Evolutionary conservation across 2,329 filamentous ascomycete species (phyloP).

Genomic region (Aspergillus niger): DNA sequence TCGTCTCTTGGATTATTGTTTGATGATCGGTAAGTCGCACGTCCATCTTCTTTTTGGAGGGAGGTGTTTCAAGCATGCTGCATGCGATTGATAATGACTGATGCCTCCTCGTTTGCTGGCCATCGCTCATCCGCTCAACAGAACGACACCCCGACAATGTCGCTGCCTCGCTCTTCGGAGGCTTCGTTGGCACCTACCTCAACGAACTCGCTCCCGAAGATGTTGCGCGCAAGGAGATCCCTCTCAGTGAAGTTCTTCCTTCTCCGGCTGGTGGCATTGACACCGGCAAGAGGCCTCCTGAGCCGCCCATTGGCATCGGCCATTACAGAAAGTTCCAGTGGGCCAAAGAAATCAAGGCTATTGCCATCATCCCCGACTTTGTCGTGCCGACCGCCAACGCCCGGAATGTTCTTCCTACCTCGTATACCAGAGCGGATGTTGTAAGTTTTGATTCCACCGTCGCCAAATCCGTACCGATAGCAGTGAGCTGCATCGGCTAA

Average conservation of each 20-base stretch:
- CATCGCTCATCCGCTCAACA: constrained; percentile 24
- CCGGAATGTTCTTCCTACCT: constrained; percentile 76
- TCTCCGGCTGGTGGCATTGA: constrained; percentile 87
- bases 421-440: constrained; percentile 79
- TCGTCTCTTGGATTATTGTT: constrained; percentile 87
- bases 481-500: not conserved
- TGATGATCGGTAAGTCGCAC: constrained; percentile 80
- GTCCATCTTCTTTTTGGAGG: not conserved
- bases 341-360: constrained; percentile 92
- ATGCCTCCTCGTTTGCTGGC: not conserved
- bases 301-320: constrained; percentile 88
- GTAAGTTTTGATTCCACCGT: constrained; percentile 54
- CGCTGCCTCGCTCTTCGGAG: constrained; percentile 90
- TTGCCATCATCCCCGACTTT: constrained; percentile 94
- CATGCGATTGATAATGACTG: constrained; percentile 4
- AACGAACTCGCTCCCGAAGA: constrained; percentile 90
- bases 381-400: constrained; percentile 94
- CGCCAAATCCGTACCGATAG: not conserved
- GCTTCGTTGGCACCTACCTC: constrained; percentile 94
- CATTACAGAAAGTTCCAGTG: constrained; percentile 96
- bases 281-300: constrained; percentile 81
- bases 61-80: not conserved
- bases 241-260: constrained; percentile 88
- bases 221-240: constrained; percentile 87
- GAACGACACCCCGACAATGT: constrained; percentile 92